phyloP scores from a whole-genome alignment of 345 rosid genomes.

The Clausena lansium region DNA sequence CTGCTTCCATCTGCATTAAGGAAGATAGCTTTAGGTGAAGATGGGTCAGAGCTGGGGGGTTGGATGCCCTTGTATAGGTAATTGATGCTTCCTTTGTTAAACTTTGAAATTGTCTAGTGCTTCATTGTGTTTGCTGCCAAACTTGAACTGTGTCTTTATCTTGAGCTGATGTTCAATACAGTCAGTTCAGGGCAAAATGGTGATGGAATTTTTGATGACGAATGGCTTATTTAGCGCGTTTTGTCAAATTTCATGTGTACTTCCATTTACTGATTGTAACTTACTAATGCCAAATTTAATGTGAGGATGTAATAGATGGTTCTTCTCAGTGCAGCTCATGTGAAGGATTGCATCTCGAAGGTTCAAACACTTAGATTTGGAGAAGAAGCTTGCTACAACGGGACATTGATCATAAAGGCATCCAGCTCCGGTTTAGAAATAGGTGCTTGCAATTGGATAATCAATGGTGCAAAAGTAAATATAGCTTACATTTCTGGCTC shows the following conservation, averaged over 20 bases:
- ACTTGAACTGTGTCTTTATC: not conserved
- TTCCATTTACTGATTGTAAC: not conserved
- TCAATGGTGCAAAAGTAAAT: constrained; percentile 50
- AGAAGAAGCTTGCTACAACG: constrained; percentile 81
- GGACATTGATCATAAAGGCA: constrained; percentile 60
- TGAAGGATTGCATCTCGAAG: constrained; percentile 63
- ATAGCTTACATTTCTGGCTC: constrained; percentile 61
- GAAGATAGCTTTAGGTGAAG: constrained; percentile 56
- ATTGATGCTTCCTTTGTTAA: constrained; percentile 8
- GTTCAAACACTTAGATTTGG: constrained; percentile 62
- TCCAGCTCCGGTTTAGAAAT: constrained; percentile 84
- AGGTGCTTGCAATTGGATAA: constrained; percentile 87
- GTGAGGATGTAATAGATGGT: constrained; percentile 18
- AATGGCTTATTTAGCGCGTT: not conserved
- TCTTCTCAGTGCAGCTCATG: constrained; percentile 59
- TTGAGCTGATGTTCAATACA: not conserved
- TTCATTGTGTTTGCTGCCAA: not conserved
- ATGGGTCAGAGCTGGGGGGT: constrained; percentile 63
- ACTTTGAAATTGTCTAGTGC: not conserved
- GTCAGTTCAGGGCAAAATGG: not conserved
- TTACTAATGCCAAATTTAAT: not conserved
- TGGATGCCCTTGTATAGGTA: constrained; percentile 91
- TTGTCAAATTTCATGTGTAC: constrained; percentile 5
- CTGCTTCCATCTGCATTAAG: constrained; percentile 48
- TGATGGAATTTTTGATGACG: not conserved